These are phyloP conservation scores for Spiromastix sp. DNA, from an alignment of 2,329 filamentous ascomycete genomes.

Conservation along the genomic window DNA sequence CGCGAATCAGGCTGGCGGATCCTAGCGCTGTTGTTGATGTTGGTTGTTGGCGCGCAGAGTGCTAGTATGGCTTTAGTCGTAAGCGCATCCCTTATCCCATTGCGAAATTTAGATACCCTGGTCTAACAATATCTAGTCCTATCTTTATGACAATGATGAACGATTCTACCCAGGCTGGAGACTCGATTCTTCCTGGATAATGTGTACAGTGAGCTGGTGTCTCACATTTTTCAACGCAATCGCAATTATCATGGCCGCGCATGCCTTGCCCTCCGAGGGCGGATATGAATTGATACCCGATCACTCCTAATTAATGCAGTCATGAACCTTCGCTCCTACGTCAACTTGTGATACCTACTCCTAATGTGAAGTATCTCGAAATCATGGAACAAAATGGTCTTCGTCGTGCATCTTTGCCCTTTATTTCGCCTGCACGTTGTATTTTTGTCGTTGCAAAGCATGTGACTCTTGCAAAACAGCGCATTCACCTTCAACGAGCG, in stretches of 20 bases:
- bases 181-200: constrained; percentile 67
- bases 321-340: too few relatives aligned
- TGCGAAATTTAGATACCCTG: constrained; percentile 1
- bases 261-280: constrained; percentile 65
- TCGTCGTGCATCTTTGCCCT: too few relatives aligned
- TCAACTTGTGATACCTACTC: too few relatives aligned
- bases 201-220: constrained; percentile 55
- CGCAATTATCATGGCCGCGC: constrained; percentile 56
- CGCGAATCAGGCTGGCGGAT: constrained; percentile 76
- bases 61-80: constrained; percentile 76
- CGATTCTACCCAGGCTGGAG: constrained; percentile 76
- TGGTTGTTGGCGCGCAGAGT: constrained; percentile 60
- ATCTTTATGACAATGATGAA: constrained; percentile 71
- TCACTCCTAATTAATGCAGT: too few relatives aligned
- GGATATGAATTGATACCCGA: constrained; percentile 70
- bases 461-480: too few relatives aligned
- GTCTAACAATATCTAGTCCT: constrained; percentile 48
- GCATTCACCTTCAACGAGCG: too few relatives aligned
- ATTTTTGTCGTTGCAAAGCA: too few relatives aligned
- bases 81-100: constrained; percentile 29
- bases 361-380: too few relatives aligned
- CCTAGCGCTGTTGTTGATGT: constrained; percentile 52
- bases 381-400: too few relatives aligned
- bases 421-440: too few relatives aligned
- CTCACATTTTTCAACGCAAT: constrained; percentile 42